Percentiles rank a stretch among this genome's conserved stretches.
Evolutionary conservation across 768 basidiomycete species (phyloP).

Genomic region (Collybiopsis luxurians): DNA sequence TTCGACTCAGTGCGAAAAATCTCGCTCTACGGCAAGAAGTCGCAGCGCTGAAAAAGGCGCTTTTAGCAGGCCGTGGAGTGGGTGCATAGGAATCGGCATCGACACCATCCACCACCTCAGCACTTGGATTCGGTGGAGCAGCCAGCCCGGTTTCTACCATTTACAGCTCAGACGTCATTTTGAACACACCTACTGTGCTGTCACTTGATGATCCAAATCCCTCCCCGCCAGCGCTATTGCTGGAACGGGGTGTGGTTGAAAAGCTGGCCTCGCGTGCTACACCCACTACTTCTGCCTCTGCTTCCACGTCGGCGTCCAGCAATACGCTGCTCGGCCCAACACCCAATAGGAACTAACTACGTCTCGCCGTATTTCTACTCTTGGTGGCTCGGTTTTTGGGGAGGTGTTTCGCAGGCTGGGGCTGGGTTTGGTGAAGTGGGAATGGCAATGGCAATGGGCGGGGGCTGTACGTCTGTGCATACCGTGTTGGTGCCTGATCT

Average conservation of each 20-base stretch:
- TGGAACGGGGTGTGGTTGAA: conserved; percentile 36
- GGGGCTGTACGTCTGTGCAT: conserved; percentile 82
- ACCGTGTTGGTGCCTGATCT: conserved; percentile 78
- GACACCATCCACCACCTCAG: neutral
- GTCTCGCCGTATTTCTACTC: too few relatives aligned
- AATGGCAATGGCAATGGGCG: too few relatives aligned
- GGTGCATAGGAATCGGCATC: neutral
- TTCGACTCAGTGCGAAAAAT: conserved; percentile 75
- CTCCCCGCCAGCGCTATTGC: too few relatives aligned
- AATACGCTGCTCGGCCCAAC: conserved; percentile 51
- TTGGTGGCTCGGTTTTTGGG: too few relatives aligned
- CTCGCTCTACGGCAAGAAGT: conserved; percentile 79
- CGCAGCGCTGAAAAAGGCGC: conserved; percentile 64
- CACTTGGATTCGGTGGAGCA: too few relatives aligned
- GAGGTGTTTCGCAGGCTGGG: too few relatives aligned
- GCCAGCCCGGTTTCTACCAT: conserved; percentile 26
- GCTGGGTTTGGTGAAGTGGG: too few relatives aligned
- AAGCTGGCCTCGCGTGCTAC: conserved; percentile 20
- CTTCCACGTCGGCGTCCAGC: conserved; percentile 14
- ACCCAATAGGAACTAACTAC: conserved; percentile 81
- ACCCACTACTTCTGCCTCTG: conserved; percentile 15
- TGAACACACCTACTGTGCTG: conserved; percentile 28
- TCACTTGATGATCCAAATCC: conserved; percentile 33
- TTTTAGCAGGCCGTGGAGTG: conserved; percentile 63
- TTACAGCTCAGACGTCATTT: conserved; percentile 22